Conservation (phyloP, 2,329 filamentous ascomycete species). For the Talaromyces sp. region DNA sequence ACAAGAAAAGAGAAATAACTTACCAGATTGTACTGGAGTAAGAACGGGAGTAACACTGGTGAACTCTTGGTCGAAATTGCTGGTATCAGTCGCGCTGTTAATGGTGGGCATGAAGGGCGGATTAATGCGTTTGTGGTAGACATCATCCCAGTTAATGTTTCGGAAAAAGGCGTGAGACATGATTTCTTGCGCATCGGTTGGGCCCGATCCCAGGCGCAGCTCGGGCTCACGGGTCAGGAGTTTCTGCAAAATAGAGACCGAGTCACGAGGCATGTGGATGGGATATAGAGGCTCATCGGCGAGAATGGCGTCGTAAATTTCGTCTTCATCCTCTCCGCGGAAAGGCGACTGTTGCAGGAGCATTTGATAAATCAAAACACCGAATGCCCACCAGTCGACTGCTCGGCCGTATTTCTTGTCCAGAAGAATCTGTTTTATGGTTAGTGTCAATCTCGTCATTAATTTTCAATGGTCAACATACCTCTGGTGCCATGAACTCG, state of each 20-base stretch:
- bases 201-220: constrained; percentile 83
- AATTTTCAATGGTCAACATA: constrained; percentile 37
- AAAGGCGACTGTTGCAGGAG: constrained; percentile 97
- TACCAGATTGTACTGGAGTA: constrained; percentile 95
- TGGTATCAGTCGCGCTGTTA: constrained; percentile 92
- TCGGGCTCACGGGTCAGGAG: constrained; percentile 93
- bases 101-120: constrained; percentile 88
- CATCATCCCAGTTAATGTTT: constrained; percentile 97
- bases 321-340: constrained; percentile 96
- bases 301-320: constrained; percentile 98
- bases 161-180: constrained; percentile 99
- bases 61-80: constrained; percentile 98
- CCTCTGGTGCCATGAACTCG: constrained; percentile 98
- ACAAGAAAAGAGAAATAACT: constrained; percentile 33
- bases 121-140: constrained; percentile 88
- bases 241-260: constrained; percentile 96
- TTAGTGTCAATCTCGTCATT: constrained; percentile 17
- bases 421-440: constrained; percentile 66
- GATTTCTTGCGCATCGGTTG: constrained; percentile 95
- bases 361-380: constrained; percentile 99
- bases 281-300: constrained; percentile 96
- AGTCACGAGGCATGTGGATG: constrained; percentile 97
- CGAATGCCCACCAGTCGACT: constrained; percentile 99
- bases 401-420: constrained; percentile 98
- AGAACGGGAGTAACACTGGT: constrained; percentile 96